phyloP scores from a whole-genome alignment of 2,329 filamentous ascomycete species.

The Hirsutella thompsonii region DNA sequence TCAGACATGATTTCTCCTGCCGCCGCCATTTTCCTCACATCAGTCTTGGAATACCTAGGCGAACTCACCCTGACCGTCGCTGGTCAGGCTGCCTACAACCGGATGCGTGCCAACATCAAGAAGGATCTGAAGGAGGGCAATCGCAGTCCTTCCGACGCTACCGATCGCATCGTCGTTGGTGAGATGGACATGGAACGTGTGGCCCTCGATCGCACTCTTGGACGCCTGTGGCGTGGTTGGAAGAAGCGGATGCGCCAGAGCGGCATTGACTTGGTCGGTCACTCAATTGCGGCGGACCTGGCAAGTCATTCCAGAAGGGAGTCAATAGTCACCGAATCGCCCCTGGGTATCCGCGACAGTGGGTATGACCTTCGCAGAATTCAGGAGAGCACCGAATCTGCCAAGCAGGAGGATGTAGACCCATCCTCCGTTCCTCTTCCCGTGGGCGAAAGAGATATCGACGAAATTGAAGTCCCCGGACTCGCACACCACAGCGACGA shows the following conservation, averaged over 20 bases:
- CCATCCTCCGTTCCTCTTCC: slow-evolving; percentile 51
- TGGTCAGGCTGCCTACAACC: slow-evolving; percentile 68
- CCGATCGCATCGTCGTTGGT: slow-evolving; percentile 67
- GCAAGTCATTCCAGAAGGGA: slow-evolving; percentile 16
- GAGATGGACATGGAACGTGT: slow-evolving; percentile 89
- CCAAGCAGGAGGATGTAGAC: slow-evolving; percentile 15
- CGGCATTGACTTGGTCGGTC: slow-evolving; percentile 29
- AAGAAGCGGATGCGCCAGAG: slow-evolving; percentile 67
- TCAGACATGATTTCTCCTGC: slow-evolving; percentile 72
- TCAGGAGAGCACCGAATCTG: slow-evolving; percentile 8
- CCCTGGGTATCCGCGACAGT: background rate
- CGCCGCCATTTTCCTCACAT: slow-evolving; percentile 90
- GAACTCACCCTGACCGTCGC: slow-evolving; percentile 84
- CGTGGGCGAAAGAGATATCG: slow-evolving; percentile 51
- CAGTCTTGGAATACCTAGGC: slow-evolving; percentile 85
- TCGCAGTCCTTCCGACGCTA: slow-evolving; percentile 31
- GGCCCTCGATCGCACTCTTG: slow-evolving; percentile 77
- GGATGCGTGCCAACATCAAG: slow-evolving; percentile 45
- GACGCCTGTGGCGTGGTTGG: slow-evolving; percentile 88
- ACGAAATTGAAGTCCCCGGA: slow-evolving; percentile 71
- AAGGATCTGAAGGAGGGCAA: slow-evolving; percentile 43
- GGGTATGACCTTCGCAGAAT: background rate
- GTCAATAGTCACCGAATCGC: background rate
- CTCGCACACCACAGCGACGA: slow-evolving; percentile 50
- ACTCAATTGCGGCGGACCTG: slow-evolving; percentile 37